Percentiles rank a stretch among this genome's conserved stretches.
phyloP scores from a whole-genome alignment of 2,329 filamentous ascomycete species.

The Knoxdaviesia proteae region DNA sequence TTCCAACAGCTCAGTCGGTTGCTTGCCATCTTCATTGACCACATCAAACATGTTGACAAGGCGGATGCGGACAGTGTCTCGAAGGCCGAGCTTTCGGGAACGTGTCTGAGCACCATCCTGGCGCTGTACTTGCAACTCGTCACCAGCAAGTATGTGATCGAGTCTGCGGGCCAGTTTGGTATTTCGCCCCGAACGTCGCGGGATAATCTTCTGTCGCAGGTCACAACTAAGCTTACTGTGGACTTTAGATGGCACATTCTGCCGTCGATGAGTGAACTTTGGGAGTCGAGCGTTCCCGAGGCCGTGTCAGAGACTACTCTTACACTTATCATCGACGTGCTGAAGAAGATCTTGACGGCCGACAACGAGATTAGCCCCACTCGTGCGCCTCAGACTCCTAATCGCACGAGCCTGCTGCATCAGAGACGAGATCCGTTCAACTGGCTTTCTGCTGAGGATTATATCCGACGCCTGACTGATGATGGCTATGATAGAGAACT shows the following conservation, averaged over 20 bases:
- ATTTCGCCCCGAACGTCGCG: constrained; percentile 19
- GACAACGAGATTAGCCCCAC: constrained; percentile 38
- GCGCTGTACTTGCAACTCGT: constrained; percentile 60
- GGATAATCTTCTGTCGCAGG: constrained; percentile 11
- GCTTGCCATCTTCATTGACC: constrained; percentile 44
- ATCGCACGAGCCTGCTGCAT: constrained; percentile 8
- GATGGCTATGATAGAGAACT: constrained; percentile 31
- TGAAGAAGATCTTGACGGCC: constrained; percentile 57
- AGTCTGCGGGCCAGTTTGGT: constrained; percentile 41
- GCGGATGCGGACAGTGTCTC: constrained; percentile 21
- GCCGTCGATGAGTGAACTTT: constrained; percentile 55
- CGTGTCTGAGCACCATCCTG: constrained; percentile 62
- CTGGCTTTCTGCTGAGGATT: constrained; percentile 17
- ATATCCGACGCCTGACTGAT: constrained; percentile 13
- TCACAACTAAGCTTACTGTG: constrained; percentile 50
- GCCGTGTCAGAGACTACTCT: constrained; percentile 59
- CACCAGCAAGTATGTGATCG: constrained; percentile 59
- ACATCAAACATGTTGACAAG: constrained; percentile 16
- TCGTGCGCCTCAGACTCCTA: no score
- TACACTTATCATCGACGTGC: constrained; percentile 61
- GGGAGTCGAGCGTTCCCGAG: constrained; percentile 70
- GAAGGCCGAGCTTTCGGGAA: constrained; percentile 26
- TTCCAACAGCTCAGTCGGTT: constrained; percentile 54
- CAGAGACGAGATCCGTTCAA: constrained; percentile 21
- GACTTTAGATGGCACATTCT: constrained; percentile 67